Conservation (phyloP, 805 yeast genomes). For the Saccharomycopsis fodiens region DNA sequence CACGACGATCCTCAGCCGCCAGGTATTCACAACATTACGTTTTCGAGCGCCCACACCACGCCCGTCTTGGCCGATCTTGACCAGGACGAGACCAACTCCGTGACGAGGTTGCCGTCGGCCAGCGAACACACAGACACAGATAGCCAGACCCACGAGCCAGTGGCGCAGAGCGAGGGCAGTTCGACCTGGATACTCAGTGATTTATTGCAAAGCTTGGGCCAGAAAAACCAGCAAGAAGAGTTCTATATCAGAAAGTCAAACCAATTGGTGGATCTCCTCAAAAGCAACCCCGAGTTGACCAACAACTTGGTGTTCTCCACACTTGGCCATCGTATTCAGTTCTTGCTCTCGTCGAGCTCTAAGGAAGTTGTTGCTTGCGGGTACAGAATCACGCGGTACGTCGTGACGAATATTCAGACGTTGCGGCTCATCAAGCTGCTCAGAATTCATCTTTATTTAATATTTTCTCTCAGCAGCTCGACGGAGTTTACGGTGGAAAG, state of each 20-base stretch:
- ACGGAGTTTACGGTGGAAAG: conserved; percentile 51
- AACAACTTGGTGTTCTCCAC: conserved; percentile 56
- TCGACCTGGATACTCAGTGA: conserved; percentile 62
- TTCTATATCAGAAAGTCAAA: conserved; percentile 54
- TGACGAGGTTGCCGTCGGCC: not conserved
- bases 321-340: conserved; percentile 50
- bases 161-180: conserved; percentile 24
- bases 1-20: conserved; percentile 9
- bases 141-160: not conserved
- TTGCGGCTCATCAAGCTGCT: conserved; percentile 31
- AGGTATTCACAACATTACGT: conserved; percentile 6
- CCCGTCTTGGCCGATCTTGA: conserved; percentile 7
- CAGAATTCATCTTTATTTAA: conserved; percentile 54
- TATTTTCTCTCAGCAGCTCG: conserved; percentile 57
- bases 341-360: conserved; percentile 47
- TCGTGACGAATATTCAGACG: conserved; percentile 48
- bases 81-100: not conserved
- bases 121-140: not conserved
- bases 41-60: conserved; percentile 10
- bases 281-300: conserved; percentile 50
- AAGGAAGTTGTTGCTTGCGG: conserved; percentile 68
- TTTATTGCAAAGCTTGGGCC: conserved; percentile 49
- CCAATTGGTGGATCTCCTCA: conserved; percentile 50
- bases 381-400: conserved; percentile 62
- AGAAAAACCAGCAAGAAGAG: conserved; percentile 41